Evolutionary conservation across 768 basidiomycete genomes (phyloP), one percentile per base, ranked within the genome.

Genomic region (Lactarius tabidus): DNA sequence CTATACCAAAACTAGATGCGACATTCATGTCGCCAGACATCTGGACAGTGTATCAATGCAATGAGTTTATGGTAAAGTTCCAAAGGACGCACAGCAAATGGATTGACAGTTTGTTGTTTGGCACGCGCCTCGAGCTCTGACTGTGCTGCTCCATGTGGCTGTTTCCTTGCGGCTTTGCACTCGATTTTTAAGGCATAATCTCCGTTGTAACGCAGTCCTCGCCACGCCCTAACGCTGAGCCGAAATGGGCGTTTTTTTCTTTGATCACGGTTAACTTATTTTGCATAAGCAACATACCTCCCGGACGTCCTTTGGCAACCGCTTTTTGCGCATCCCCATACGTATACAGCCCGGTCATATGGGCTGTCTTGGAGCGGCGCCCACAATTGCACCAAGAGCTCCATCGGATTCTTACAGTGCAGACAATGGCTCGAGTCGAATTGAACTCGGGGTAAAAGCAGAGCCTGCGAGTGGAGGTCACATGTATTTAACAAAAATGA

Each of bases 301-400:
- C 90, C 91, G 26, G 81, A 78, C 75, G 89, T 87, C 61, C 82
- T 79, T 72, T 95, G 92, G 76, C 93, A 96, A 17, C 77, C 73
- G 5, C 82, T 75, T 39, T 82, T 79, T 2, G 89, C 79, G 71
- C 93, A 96, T 14, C 86, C 92, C 88, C 91, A 95, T 26, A 93
- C 80, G 70, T 94, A 95, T 55, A 95, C 77, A 3, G 87, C 89
- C 59, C 94, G 83, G 72, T 96, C 93, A 82, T 88, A 86, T 6
- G 88, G 84, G 70, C 91, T 95, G 41, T 87, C 80, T 72, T 94
- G 89, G 70, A 95, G 85, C 0, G 94, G 94, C 74, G 91, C 94
- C 90, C 91, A 95, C 71, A 96, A 81, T 72, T 95, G 93, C 14
- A 91, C 81, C 41, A 95, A 81, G 26, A 96, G 81, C 68, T 91